Evolutionary conservation across 768 basidiomycete species (phyloP), one percentile per base, ranked within the genome.

Genomic region (Tremella fuciformis): DNA sequence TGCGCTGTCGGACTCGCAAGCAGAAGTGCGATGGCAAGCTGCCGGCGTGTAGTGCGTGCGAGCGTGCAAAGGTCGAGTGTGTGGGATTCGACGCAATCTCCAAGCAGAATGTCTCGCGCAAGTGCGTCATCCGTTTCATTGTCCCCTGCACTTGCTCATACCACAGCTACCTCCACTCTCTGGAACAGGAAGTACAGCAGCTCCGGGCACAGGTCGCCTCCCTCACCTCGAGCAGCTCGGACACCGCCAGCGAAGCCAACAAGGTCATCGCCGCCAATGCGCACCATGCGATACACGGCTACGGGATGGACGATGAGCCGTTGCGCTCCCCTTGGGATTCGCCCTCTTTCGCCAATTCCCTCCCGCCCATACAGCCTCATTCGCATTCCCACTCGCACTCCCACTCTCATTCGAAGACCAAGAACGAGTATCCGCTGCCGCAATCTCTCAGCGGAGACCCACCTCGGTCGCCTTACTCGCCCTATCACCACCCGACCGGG

Each of bases 51-150:
- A 63, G 63, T 19, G 69, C 73, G 25, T 76, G 74, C 47, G 71
- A 74, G 41, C 69, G 75, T 54, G 77, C 77, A 24, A 77, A 77
- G 41, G 77, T 78, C 22, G 77, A 78, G 55, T 78, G 77, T 64
- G 71, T 78, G 13, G 77, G 77, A 1, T 78, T 78, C 60, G 77
- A 78, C 59, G 77, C 77, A 11, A 77, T 78, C 26, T 69, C 65
- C 7, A 78, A 78, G 64, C 74, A 74, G 41, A 78, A 78, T 56
- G 69, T 78, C 8, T 76, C 75, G 15, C 59, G 77, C 64, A 78
- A 76, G 76, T 76, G 47, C 58, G 74, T 66, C n/a, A 7, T 18
- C 37, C 38, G 13, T n/a, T 50, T 50, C 25, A n/a, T 50, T 8
- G 16, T 9, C 25, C 6, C 22, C 29, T 18, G 7, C 15, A 46